Evolutionary conservation across 495 filamentous ascomycete species (phyloP).

Genomic region (Penicillium desertorum): DNA sequence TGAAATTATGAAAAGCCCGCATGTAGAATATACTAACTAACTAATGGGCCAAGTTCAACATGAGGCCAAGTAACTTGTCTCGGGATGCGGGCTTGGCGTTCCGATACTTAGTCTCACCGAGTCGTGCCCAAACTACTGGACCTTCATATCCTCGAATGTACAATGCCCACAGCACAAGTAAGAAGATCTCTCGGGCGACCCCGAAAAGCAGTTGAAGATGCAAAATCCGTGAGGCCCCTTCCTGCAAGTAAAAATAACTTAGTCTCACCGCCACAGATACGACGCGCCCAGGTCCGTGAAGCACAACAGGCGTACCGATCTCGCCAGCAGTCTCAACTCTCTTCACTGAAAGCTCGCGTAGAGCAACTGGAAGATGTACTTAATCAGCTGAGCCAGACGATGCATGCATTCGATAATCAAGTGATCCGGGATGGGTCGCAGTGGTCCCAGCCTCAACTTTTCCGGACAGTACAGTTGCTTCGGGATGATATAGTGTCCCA

Average conservation of each 20-base stretch:
- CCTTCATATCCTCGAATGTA: not conserved
- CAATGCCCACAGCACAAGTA: constrained; percentile 1
- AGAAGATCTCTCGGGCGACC: not conserved
- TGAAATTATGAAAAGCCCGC: not conserved
- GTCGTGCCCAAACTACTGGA: not conserved
- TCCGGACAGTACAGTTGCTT: constrained; percentile 12
- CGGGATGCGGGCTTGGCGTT: not conserved
- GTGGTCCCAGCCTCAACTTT: constrained; percentile 15
- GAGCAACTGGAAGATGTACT: constrained; percentile 21
- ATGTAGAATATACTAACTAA: not conserved
- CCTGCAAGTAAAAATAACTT: not conserved
- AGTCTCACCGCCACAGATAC: constrained; percentile 7
- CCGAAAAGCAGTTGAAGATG: constrained; percentile 2
- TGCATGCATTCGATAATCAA: constrained; percentile 13
- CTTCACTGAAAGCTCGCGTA: constrained; percentile 19
- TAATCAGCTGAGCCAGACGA: constrained; percentile 12
- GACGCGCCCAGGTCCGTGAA: constrained; percentile 22
- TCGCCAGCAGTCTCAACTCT: constrained; percentile 21
- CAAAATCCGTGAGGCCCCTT: not conserved
- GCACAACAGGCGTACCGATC: constrained; percentile 26
- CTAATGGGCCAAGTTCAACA: not conserved
- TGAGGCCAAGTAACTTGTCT: not conserved
- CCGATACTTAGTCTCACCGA: not conserved
- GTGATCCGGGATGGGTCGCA: constrained; percentile 5
- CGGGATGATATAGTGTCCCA: constrained; percentile 15